phyloP scores from a whole-genome alignment of 1,139 yeast species.

The Pichia sp. region DNA sequence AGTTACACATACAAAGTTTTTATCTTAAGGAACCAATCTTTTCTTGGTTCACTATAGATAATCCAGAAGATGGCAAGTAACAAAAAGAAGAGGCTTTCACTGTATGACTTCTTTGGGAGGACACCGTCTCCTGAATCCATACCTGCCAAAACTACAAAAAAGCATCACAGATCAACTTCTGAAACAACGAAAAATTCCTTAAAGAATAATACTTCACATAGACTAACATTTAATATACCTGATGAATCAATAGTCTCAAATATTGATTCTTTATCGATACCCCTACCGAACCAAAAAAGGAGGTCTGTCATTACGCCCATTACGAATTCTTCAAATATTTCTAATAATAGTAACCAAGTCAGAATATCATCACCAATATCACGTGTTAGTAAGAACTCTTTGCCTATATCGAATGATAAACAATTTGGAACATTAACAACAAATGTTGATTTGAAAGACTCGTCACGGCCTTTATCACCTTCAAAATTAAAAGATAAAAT shows the following conservation, averaged over 20 bases:
- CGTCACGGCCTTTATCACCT: background rate
- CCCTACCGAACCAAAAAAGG: slow-evolving; percentile 1
- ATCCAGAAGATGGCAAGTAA: slow-evolving; percentile 10
- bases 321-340: background rate
- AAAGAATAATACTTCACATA: slow-evolving; percentile 1
- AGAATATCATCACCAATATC: slow-evolving; percentile 2
- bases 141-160: background rate
- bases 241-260: slow-evolving; percentile 11
- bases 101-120: slow-evolving; percentile 12
- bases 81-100: slow-evolving; percentile 12
- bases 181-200: no score
- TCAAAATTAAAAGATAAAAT: no score
- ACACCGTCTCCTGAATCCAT: slow-evolving; percentile 2
- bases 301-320: background rate
- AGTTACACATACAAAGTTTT: no score
- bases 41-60: no score
- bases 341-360: background rate
- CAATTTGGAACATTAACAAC: no score
- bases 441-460: no score
- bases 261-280: slow-evolving; percentile 3
- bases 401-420: background rate
- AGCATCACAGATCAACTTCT: slow-evolving; percentile 6
- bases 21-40: no score
- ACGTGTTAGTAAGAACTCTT: background rate
- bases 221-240: slow-evolving; percentile 10